Evolutionary conservation across 2,329 filamentous ascomycete genomes (phyloP), one percentile per base, ranked within the genome.

Genomic region (Colletotrichum euphorbiae): DNA sequence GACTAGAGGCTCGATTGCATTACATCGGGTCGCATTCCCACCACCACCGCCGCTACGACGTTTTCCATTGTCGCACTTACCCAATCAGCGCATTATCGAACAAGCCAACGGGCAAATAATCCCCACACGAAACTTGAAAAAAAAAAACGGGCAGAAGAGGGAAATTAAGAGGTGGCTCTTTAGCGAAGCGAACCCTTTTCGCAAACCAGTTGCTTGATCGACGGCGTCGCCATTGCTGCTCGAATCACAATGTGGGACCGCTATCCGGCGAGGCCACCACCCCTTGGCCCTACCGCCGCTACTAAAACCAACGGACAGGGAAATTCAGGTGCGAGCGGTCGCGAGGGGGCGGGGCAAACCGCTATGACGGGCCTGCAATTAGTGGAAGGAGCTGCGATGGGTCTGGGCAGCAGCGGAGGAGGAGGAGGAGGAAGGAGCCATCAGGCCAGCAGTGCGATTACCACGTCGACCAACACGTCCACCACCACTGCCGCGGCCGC

Each of bases 361-460:
- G 40, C 43, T 59, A 59, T 46, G 45, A 59, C 40, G 46, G 65
- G 46, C 45, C 45, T 58, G 65, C 65, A 68, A 68, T 68, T 68
- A 65, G 54, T 33, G 42, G 46, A 40, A 62, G 57, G 63, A 42
- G 54, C 52, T 42, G 13, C n/a, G 38, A 46, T 52, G 60, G 60
- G 54, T 46, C 65, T 12, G 52, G 65, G 65, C 33, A 31, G 24
- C n/a, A 11, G 19, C 6, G 19, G 17, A 31, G 48, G 56, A n/a
- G 19, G 31, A 28, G 31, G 13, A n/a, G 17, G 38, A 43, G 42
- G 36, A 38, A 28, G 17, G 21, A 12, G 19, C 51, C 38, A 48
- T 17, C 6, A 52, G 36, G 38, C 36, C 2, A 51, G 12, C 28
- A 46, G 12, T 31, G n/a, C 42, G 33, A 64, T 6, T 8, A 28